Percentiles rank a stretch among this genome's conserved stretches.
Evolutionary conservation across 306 rosid species (phyloP).

Genomic region (Psophocarpus tetragonolobus): DNA sequence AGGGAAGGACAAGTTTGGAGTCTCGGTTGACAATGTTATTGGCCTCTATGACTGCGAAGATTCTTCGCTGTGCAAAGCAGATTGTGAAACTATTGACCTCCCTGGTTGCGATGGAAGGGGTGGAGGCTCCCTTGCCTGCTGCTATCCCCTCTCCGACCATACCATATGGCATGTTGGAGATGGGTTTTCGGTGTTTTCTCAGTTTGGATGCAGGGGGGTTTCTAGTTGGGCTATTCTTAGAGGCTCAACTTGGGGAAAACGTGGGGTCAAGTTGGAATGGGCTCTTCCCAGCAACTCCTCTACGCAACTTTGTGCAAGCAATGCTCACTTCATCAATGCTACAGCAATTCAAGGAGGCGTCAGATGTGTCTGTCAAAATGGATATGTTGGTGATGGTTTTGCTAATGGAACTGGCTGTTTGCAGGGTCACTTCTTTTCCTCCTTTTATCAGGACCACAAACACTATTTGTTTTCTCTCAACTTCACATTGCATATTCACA

Average conservation of each 20-base stretch:
- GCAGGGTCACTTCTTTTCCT: conserved; percentile 52
- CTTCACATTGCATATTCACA: not conserved
- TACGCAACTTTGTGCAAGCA: conserved; percentile 50
- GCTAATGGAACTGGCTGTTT: conserved; percentile 79
- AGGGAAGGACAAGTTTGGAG: conserved; percentile 53
- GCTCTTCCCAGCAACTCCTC: conserved; percentile 70
- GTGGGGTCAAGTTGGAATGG: conserved; percentile 94
- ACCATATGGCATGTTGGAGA: conserved; percentile 72
- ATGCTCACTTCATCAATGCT: conserved; percentile 62
- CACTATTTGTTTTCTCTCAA: conserved; percentile 10
- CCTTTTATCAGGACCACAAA: not conserved
- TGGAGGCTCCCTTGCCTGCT: conserved; percentile 69
- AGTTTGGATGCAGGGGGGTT: conserved; percentile 90
- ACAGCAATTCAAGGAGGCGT: conserved; percentile 59
- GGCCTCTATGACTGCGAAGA: conserved; percentile 95
- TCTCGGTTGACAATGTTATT: conserved; percentile 73
- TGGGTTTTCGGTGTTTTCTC: conserved; percentile 65
- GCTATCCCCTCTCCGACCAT: conserved; percentile 88
- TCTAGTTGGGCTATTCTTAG: conserved; percentile 80
- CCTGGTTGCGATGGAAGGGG: conserved; percentile 71
- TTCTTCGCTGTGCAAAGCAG: conserved; percentile 79
- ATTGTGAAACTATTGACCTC: conserved; percentile 63
- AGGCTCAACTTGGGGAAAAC: conserved; percentile 64
- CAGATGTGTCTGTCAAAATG: conserved; percentile 74
- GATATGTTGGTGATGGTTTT: conserved; percentile 82